A percentile compares a stretch with the other conserved stretches of the same genome.
Conservation (phyloP, 2,329 filamentous ascomycete species). For the Penicillium sp. region DNA sequence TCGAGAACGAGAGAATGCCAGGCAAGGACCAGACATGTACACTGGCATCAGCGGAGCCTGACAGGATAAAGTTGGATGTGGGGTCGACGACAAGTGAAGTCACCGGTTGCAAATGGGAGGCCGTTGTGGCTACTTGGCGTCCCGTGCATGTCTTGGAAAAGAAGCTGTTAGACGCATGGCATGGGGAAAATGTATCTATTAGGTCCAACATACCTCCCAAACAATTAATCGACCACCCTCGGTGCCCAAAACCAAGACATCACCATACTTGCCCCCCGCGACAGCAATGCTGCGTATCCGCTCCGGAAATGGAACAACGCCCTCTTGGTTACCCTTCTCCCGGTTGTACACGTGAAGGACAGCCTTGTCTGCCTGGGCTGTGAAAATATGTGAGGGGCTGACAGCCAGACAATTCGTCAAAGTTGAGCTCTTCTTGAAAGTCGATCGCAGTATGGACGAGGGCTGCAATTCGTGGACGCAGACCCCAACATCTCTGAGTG, state of each 20-base stretch:
- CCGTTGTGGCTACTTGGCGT: conserved; percentile 44
- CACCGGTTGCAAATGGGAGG: conserved; percentile 52
- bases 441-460: conserved; percentile 66
- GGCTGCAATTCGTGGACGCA: conserved; percentile 82
- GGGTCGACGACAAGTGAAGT: conserved; percentile 70
- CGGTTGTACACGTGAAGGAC: conserved; percentile 90
- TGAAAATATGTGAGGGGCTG: conserved; percentile 79
- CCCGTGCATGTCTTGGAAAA: conserved; percentile 42
- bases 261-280: conserved; percentile 58
- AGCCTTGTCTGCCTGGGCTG: conserved; percentile 86
- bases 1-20: conserved; percentile 64
- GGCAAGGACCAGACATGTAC: conserved; percentile 88
- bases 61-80: conserved; percentile 54
- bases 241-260: conserved; percentile 74
- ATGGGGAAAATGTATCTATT: conserved; percentile 2
- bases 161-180: conserved; percentile 6
- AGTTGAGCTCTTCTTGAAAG: conserved; percentile 91
- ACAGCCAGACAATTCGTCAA: conserved; percentile 74
- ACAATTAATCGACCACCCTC: conserved; percentile 80
- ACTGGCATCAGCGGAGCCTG: conserved; percentile 67
- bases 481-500: conserved; percentile 76
- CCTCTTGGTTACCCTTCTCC: conserved; percentile 80
- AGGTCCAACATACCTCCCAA: conserved; percentile 71
- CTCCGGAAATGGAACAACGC: conserved; percentile 82
- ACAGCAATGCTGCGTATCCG: conserved; percentile 75